Evolutionary conservation across 177 flowering plant species (phyloP), one percentile per base, ranked within the genome.

Genomic region (Viscum album): DNA sequence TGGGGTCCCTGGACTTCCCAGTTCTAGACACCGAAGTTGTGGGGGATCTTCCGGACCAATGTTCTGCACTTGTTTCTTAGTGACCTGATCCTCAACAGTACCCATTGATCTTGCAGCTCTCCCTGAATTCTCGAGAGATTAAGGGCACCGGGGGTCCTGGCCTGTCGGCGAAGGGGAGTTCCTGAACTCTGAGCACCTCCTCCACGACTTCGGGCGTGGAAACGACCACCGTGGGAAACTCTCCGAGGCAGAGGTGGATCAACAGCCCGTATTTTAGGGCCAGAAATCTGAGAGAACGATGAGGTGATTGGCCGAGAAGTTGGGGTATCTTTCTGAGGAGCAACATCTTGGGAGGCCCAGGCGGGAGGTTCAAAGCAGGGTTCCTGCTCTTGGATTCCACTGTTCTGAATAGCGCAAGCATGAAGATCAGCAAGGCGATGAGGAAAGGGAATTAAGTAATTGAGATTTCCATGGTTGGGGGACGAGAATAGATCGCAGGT

Each of bases 241-340:
- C 74, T 4, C 86, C 86, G 0, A 81, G 81, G 34, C 66, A 66
- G 28, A 81, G 68, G 70, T 74, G 75, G 83, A 79, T 83, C 36
- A 81, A 34, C 0, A 80, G 80, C 1, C 83, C 83, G 39, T 79
- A 54, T 34, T 66, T 68, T 23, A 63, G n/a, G 3, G 81, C 70
- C 34, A 78, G 62, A 2, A 71, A 68, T 11, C 58, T 47, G 10
- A 80, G 70, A 33, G 54, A 28, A 23, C 52, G 71, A 62, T 78
- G 83, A 16, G 81, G 76, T 12, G 68, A 23, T 2, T 30, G 33
- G 30, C 75, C 74, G 28, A 66, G 31, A 19, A 78, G 50, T n/a
- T 78, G 73, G 75, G 71, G 80, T 52, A 78, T 35, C 68, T 72
- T 80, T 41, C 79, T 73, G 21, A 76, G 72, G 60, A 80, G 17